Evolutionary conservation across 257 asterid genomes (phyloP), one percentile per base, ranked within the genome.

Genomic region (Haberlea rhodopensis): DNA sequence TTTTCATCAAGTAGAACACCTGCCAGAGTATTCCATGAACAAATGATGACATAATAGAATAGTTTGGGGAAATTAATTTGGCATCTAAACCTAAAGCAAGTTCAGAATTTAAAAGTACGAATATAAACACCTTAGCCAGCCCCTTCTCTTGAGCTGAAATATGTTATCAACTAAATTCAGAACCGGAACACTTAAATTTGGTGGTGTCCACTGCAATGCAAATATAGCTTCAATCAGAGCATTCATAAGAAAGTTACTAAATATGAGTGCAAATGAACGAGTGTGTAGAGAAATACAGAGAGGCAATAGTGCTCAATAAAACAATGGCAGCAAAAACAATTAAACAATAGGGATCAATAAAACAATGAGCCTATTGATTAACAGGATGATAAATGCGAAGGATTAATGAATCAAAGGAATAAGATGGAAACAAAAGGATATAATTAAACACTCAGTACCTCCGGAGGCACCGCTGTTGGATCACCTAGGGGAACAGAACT

Each of bases 141-240:
- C 99, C 81, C 99, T 78, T 84, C 82, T 80, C 62, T 94, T 90
- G 75, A 94, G 99, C 86, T 88, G 97, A 83, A 94, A 94, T 69
- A 86, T 70, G 10, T 86, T 90, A 75, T 94, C 97, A 71, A 94
- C 99, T 62, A 94, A 84, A 82, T 90, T 94, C 78, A 94, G 71
- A 58, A 94, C 82, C 6, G 96, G 96, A 70, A 91, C 82, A 72
- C 85, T 88, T 71, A 91, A 71, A 69, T 91, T 82, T 28, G 96
- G 94, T 0, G 96, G 95, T 31, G 88, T 80, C 98, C 85, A 52
- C 24, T 52, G 27, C 24, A 52, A 52, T 19, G 19, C 1, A 52
- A 8, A 19, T 52, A 21, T 20, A 23, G 27, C 75, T 80, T 79
- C 23, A 52, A 52, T 52, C 24, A 19, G 27, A 8, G 32, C 19